A percentile compares a stretch with the other conserved stretches of the same genome.
These are phyloP conservation scores for Saccharomycopsis sp. DNA, from an alignment of 805 yeast species.

Conservation along the genomic window DNA sequence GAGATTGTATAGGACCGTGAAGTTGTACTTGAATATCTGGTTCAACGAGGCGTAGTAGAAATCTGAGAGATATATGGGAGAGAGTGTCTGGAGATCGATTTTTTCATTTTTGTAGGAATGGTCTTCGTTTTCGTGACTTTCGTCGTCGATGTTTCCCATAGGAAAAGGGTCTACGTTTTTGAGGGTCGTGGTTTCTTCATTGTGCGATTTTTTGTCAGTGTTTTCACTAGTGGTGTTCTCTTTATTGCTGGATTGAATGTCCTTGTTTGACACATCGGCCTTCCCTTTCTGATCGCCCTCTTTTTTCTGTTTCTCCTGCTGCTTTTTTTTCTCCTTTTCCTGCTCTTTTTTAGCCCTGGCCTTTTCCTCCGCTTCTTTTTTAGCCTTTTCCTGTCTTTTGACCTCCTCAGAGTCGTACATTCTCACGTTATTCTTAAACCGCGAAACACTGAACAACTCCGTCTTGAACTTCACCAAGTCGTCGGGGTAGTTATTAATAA, in stretches of 20 bases:
- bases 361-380: neutral
- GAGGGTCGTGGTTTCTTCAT: neutral
- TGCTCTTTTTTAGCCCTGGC: conserved; percentile 7
- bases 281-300: neutral
- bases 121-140: neutral
- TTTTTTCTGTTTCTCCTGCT: neutral
- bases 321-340: neutral
- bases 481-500: conserved; percentile 29
- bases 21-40: conserved; percentile 13
- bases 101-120: neutral
- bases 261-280: neutral
- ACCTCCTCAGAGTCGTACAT: conserved; percentile 4
- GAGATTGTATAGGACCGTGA: conserved; percentile 16
- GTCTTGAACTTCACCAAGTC: conserved; percentile 24
- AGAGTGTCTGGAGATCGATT: neutral
- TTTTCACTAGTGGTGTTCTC: neutral
- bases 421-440: conserved; percentile 23
- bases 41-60: conserved; percentile 16
- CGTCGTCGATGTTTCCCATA: neutral
- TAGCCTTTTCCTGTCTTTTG: neutral
- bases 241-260: neutral
- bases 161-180: neutral
- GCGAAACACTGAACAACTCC: conserved; percentile 27
- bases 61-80: conserved; percentile 8
- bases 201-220: conserved; percentile 1